Evolutionary conservation across 2,329 filamentous ascomycete species (phyloP).

Genomic region (Aspergillus carbonarius): DNA sequence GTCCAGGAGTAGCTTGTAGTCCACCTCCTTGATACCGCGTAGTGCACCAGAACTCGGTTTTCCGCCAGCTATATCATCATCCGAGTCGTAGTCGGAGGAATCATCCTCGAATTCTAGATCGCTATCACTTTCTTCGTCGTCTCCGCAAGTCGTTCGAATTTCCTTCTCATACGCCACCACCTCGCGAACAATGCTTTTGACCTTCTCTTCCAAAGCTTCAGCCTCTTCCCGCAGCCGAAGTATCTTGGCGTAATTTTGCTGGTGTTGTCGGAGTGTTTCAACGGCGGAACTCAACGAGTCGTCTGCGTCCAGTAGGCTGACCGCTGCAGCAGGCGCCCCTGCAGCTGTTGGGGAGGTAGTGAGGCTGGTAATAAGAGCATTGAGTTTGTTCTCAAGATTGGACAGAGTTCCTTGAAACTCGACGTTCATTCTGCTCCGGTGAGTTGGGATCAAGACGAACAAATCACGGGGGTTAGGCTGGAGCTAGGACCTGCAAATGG

Average conservation of each 20-base stretch:
- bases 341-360: constrained; percentile 46
- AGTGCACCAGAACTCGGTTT: constrained; percentile 4
- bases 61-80: constrained; percentile 12
- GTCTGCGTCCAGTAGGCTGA: constrained; percentile 43
- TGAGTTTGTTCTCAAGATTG: constrained; percentile 44
- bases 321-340: constrained; percentile 42
- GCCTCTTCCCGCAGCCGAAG: constrained; percentile 43
- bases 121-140: constrained; percentile 32
- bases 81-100: constrained; percentile 23
- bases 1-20: constrained; percentile 45
- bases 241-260: constrained; percentile 45
- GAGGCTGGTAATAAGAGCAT: constrained; percentile 41
- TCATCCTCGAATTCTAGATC: constrained; percentile 30
- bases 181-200: constrained; percentile 43
- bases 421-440: constrained; percentile 37
- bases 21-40: constrained; percentile 38
- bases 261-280: constrained; percentile 43
- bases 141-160: constrained; percentile 34
- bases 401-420: constrained; percentile 41
- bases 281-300: constrained; percentile 43
- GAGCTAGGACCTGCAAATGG: neutral
- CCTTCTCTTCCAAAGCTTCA: constrained; percentile 38
- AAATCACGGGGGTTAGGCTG: neutral
- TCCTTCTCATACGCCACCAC: constrained; percentile 43
- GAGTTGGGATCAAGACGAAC: neutral